A percentile compares a stretch with the other conserved stretches of the same genome.
Conservation (phyloP, 2,329 filamentous ascomycete species). For the Dactylellina haptotyla region DNA sequence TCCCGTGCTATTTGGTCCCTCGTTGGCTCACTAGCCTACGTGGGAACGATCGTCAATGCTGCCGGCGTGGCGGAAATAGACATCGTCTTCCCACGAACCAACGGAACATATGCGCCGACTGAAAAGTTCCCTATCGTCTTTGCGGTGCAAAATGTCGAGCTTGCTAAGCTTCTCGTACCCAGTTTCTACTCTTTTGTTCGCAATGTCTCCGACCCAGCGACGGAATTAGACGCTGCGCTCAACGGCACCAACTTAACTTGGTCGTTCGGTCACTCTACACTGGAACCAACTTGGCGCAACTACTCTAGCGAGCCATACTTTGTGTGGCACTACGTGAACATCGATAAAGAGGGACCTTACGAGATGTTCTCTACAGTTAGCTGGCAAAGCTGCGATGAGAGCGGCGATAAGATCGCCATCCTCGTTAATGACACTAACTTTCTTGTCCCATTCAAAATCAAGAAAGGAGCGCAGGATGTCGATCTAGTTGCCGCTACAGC, state of each 20-base stretch:
- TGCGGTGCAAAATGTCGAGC: conserved; percentile 56
- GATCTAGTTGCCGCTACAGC: conserved; percentile 52
- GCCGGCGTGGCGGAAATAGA: conserved; percentile 55
- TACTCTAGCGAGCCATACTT: conserved; percentile 44
- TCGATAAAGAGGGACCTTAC: conserved; percentile 38
- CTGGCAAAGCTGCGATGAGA: conserved; percentile 47
- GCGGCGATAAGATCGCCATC: conserved; percentile 14
- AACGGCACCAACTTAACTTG: conserved; percentile 38
- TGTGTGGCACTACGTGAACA: conserved; percentile 24
- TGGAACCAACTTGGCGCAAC: conserved; percentile 25
- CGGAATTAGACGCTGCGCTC: not conserved
- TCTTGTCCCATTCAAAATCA: conserved; percentile 46
- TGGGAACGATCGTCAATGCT: conserved; percentile 10
- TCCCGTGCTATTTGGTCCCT: conserved; percentile 1
- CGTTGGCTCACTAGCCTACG: conserved; percentile 3
- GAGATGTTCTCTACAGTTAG: conserved; percentile 11
- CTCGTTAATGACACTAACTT: conserved; percentile 37
- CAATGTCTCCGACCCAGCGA: conserved; percentile 28
- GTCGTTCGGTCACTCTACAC: conserved; percentile 10
- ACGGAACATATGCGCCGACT: conserved; percentile 59
- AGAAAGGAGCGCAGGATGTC: conserved; percentile 37
- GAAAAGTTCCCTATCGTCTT: conserved; percentile 59
- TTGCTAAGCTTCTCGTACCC: not conserved
- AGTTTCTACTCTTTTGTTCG: not conserved
- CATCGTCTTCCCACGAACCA: conserved; percentile 59